phyloP scores from a whole-genome alignment of 78 protist genomes.

The Diacronema lutheri region DNA sequence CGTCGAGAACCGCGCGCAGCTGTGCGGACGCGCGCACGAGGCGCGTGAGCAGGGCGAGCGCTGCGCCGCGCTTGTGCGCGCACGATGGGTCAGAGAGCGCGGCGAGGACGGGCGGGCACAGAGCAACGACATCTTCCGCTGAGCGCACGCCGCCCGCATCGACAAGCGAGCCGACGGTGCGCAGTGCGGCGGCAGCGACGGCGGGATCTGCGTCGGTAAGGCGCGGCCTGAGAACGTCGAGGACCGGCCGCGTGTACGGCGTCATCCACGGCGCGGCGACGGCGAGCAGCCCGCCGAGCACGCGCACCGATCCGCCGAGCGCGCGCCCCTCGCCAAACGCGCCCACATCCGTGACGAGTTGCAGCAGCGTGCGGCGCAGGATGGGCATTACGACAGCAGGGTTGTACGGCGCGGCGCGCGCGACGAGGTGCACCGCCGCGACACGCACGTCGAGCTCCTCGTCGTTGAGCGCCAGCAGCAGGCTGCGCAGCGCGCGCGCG shows the following conservation, averaged over 20 bases:
- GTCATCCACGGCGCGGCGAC: slow-evolving; percentile 60
- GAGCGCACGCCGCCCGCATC: background rate
- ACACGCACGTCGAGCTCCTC: slow-evolving; percentile 5
- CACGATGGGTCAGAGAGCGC: slow-evolving; percentile 61
- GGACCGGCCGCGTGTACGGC: slow-evolving; percentile 81
- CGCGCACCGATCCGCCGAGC: background rate
- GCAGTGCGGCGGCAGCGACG: background rate
- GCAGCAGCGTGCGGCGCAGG: slow-evolving; percentile 85
- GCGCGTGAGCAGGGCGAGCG: slow-evolving; percentile 80
- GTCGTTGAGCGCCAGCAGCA: no score
- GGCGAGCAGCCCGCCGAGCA: slow-evolving; percentile 70
- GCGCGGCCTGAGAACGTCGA: slow-evolving; percentile 63
- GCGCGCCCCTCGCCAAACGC: no score
- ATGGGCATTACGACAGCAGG: slow-evolving; percentile 94
- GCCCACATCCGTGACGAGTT: slow-evolving; percentile 73
- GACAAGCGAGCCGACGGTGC: background rate
- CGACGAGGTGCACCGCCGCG: slow-evolving; percentile 22
- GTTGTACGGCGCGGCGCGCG: slow-evolving; percentile 77
- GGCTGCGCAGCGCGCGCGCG: no score
- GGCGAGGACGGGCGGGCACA: background rate
- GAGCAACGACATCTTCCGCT: background rate
- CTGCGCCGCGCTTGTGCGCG: slow-evolving; percentile 54
- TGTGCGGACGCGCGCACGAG: slow-evolving; percentile 80
- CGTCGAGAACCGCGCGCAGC: slow-evolving; percentile 74
- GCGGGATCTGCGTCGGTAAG: background rate